Base-by-base conservation (phyloP, 805 yeast genomes). In the Spathaspora girioi region DNA sequence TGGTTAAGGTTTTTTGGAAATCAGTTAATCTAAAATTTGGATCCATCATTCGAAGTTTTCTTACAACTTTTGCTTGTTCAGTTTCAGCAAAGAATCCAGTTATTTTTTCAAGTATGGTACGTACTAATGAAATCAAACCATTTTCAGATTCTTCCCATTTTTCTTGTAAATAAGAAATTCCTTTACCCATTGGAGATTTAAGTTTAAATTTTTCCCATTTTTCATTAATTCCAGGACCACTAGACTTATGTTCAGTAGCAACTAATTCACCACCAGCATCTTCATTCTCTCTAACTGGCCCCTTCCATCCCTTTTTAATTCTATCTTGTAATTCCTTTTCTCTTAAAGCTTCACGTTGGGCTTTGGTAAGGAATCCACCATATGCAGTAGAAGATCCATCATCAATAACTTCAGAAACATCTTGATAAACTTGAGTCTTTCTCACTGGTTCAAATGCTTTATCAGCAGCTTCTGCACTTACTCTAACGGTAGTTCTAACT, bases 1-100 rank as follows among this genome's bases (percentile, higher is more conserved):
- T 93, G 68, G 98, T 86, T 63, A 93, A 78, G 53, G 93, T 92
- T 59, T 79, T 83, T 56, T 86, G 80, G 75, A 94, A 92, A 52
- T 79, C 82, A 54, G 89, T 93, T 60, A 82, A 78, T 56, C 83
- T 84, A 77, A 94, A 94, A 40, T 81, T 76, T 49, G 98, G 97
- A 70, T 94, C 99, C 81, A 93, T 84, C 65, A 83, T 81, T 71
- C 83, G 87, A 75, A 94, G 89, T 64, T 86, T 83, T 59, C 87
- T 84, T 56, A 88, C 77, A n/a, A 92, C 99, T 68, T 87, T 87
- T 19, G 97, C 97, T 56, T 89, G 84, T 74, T 94, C 99, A 38
- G 98, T 94, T 73, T 94, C 99, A 41, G 94, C 94, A 64, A 92
- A 92, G 63, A 92, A 84, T 5, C 96, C 90, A 47, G 94, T 86